Conservation (phyloP, 345 rosid genomes). For the Toxicodendron radicans region DNA sequence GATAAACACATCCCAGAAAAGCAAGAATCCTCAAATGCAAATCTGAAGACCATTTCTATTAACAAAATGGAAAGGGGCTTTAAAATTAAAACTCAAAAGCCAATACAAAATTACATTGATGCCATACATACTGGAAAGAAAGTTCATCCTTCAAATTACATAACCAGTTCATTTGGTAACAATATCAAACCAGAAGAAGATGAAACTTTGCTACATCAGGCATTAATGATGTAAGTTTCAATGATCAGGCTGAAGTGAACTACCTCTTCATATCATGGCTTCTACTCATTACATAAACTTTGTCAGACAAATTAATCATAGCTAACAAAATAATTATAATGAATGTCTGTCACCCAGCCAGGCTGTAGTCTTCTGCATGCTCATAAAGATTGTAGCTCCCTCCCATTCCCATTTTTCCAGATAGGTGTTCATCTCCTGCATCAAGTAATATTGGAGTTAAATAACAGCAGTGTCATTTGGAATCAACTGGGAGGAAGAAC, state of each 20-base stretch:
- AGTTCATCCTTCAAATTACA: neutral
- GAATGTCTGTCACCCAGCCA: slow-evolving; percentile 54
- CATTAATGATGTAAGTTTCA: neutral
- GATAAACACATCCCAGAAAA: neutral
- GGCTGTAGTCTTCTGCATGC: slow-evolving; percentile 65
- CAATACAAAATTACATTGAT: slow-evolving; percentile 10
- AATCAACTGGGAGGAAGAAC: neutral
- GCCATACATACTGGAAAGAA: neutral
- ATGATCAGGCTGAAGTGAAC: slow-evolving; percentile 5
- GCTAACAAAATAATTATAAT: neutral
- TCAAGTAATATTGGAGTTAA: slow-evolving; percentile 4
- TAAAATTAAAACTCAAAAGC: neutral
- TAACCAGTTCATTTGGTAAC: neutral
- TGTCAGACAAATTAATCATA: slow-evolving; percentile 19
- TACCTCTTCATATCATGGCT: neutral
- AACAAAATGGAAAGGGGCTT: neutral
- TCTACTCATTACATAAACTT: neutral
- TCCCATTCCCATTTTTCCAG: slow-evolving; percentile 70
- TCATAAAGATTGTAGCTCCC: slow-evolving; percentile 67
- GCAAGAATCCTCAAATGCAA: slow-evolving; percentile 4
- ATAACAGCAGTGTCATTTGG: neutral
- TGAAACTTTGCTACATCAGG: slow-evolving; percentile 8
- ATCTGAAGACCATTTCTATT: slow-evolving; percentile 5
- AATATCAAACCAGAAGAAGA: slow-evolving; percentile 9
- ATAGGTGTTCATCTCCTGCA: slow-evolving; percentile 72